Evolutionary conservation across 169 alveolate genomes (phyloP).

Genomic region (Pseudocohnilembus persalinus): DNA sequence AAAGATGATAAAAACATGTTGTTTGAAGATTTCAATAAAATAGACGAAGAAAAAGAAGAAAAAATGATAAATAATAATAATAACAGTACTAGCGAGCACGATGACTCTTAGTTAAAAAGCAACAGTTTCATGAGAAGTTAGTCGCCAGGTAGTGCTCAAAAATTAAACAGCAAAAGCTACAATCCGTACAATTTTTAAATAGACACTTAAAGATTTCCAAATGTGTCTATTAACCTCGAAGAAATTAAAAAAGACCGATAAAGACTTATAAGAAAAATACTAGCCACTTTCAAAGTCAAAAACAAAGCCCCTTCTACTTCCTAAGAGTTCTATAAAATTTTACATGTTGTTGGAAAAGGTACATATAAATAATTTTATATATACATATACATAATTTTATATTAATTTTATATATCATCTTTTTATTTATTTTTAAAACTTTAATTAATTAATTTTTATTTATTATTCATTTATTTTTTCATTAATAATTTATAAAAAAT

Average conservation of each 20-base stretch:
- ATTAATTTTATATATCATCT: no score
- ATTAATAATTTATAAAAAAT: no score
- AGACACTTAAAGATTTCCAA: not conserved
- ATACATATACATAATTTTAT: not conserved
- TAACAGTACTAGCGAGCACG: not conserved
- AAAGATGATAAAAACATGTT: no score
- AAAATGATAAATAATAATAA: no score
- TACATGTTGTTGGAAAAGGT: constrained; percentile 50
- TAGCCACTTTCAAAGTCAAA: constrained; percentile 28
- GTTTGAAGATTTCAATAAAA: no score
- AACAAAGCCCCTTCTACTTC: constrained; percentile 53
- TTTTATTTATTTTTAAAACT: no score
- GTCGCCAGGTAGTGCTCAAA: no score
- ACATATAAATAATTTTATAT: constrained; percentile 43
- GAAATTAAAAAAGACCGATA: constrained; percentile 35
- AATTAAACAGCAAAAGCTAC: no score
- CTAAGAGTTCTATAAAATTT: constrained; percentile 59
- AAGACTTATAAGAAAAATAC: constrained; percentile 32
- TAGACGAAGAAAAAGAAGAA: no score
- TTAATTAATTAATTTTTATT: no score
- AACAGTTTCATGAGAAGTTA: no score
- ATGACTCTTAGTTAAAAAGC: not conserved
- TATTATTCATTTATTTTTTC: no score
- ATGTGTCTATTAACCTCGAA: constrained; percentile 6
- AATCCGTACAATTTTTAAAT: constrained; percentile 12